Conservation (phyloP, 1,284 basidiomycete genomes). For the Fomitiporia mediterranea region DNA sequence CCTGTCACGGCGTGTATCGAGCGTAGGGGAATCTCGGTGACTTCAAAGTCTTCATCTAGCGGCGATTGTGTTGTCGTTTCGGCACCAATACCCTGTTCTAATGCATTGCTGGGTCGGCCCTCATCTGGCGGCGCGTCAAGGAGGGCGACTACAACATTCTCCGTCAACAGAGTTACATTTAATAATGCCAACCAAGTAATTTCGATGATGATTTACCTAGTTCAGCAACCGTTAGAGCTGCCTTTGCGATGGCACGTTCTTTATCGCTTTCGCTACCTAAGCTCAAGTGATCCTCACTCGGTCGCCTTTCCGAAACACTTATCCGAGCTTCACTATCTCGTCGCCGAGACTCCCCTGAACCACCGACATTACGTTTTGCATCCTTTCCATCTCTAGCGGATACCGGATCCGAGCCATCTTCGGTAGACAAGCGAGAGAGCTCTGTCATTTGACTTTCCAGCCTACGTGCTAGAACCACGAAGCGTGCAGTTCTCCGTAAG, state of each 20-base stretch:
- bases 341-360: not conserved
- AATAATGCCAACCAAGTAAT: not conserved
- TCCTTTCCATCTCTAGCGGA: constrained; percentile 10
- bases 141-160: constrained; percentile 11
- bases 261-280: constrained; percentile 67
- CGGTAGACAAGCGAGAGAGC: constrained; percentile 36
- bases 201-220: constrained; percentile 46
- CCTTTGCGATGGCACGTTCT: constrained; percentile 83
- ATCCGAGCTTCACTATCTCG: not conserved
- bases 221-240: constrained; percentile 86
- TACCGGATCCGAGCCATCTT: constrained; percentile 22
- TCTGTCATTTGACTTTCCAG: constrained; percentile 78
- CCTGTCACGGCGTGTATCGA: constrained; percentile 66
- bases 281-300: constrained; percentile 5
- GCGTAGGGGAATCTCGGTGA: constrained; percentile 48
- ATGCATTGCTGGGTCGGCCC: not conserved
- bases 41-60: not conserved
- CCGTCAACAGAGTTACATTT: not conserved
- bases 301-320: not conserved
- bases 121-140: constrained; percentile 6
- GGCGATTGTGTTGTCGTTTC: not conserved
- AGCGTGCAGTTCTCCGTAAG: constrained; percentile 77
- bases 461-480: constrained; percentile 74
- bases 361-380: not conserved
- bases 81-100: not conserved